phyloP scores from a whole-genome alignment of 805 yeast genomes.

The Cyberlindnera americana region DNA sequence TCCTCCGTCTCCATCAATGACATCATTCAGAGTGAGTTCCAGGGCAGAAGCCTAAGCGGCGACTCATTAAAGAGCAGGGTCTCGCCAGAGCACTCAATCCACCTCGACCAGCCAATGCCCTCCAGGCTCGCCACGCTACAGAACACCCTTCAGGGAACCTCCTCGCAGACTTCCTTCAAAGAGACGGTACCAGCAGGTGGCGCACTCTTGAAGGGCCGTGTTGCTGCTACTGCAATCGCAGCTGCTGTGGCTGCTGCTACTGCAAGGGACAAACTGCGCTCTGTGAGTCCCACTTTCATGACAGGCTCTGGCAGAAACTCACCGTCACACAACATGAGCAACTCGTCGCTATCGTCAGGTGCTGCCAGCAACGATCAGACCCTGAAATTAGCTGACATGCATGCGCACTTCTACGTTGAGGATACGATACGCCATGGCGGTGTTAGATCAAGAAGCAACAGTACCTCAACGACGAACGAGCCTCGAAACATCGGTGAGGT shows the following conservation, averaged over 20 bases:
- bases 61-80: background rate
- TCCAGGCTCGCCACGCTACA: conserved; percentile 2
- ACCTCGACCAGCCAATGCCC: conserved; percentile 15
- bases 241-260: conserved; percentile 39
- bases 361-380: conserved; percentile 6
- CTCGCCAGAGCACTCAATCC: conserved; percentile 1
- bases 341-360: conserved; percentile 22
- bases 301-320: conserved; percentile 2
- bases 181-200: conserved; percentile 46
- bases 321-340: conserved; percentile 17
- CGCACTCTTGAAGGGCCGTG: conserved; percentile 38
- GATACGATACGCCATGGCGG: conserved; percentile 57
- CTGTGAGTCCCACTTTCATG: conserved; percentile 14
- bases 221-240: conserved; percentile 35
- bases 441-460: conserved; percentile 30
- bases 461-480: conserved; percentile 23
- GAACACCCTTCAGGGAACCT: conserved; percentile 2
- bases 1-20: conserved; percentile 26
- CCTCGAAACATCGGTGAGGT: conserved; percentile 11
- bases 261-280: conserved; percentile 29
- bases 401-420: conserved; percentile 74
- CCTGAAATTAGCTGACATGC: conserved; percentile 43
- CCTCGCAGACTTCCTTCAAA: conserved; percentile 15
- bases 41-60: conserved; percentile 2
- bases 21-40: conserved; percentile 21